Evolutionary conservation across 1,284 basidiomycete species (phyloP).

Genomic region (Cryptococcus sp.): DNA sequence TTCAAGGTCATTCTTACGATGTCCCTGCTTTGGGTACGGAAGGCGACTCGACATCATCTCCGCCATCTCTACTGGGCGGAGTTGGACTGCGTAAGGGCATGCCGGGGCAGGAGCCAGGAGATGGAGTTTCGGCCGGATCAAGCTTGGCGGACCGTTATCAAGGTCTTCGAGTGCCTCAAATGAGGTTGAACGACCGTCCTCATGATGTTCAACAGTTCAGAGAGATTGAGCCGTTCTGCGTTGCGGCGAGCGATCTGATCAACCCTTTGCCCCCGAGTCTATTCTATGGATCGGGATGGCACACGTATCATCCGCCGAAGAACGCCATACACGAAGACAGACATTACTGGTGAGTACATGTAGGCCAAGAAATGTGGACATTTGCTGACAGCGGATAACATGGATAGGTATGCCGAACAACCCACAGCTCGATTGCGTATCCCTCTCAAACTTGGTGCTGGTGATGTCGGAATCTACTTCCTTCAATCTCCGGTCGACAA

Average conservation of each 20-base stretch:
- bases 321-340: constrained; percentile 58
- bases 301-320: constrained; percentile 66
- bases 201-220: constrained; percentile 64
- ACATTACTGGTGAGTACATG: constrained; percentile 71
- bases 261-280: constrained; percentile 86
- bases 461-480: constrained; percentile 59
- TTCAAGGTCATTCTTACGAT: constrained; percentile 64
- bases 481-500: constrained; percentile 53
- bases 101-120: constrained; percentile 33
- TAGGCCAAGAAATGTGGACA: background rate
- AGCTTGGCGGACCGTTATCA: constrained; percentile 22
- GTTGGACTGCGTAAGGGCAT: constrained; percentile 51
- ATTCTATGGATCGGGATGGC: constrained; percentile 89
- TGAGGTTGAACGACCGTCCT: constrained; percentile 72
- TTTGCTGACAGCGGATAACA: background rate
- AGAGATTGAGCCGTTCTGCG: constrained; percentile 85
- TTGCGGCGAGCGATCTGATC: constrained; percentile 88
- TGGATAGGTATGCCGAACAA: constrained; percentile 34
- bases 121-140: constrained; percentile 21
- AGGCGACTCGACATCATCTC: constrained; percentile 42
- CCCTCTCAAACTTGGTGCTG: constrained; percentile 54
- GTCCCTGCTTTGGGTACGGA: constrained; percentile 57
- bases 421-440: constrained; percentile 49
- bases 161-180: constrained; percentile 63
- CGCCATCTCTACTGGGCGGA: constrained; percentile 38